These are phyloP conservation scores for Monosporascus cannonballus DNA, from an alignment of 2,329 filamentous ascomycete genomes.

Conservation along the genomic window DNA sequence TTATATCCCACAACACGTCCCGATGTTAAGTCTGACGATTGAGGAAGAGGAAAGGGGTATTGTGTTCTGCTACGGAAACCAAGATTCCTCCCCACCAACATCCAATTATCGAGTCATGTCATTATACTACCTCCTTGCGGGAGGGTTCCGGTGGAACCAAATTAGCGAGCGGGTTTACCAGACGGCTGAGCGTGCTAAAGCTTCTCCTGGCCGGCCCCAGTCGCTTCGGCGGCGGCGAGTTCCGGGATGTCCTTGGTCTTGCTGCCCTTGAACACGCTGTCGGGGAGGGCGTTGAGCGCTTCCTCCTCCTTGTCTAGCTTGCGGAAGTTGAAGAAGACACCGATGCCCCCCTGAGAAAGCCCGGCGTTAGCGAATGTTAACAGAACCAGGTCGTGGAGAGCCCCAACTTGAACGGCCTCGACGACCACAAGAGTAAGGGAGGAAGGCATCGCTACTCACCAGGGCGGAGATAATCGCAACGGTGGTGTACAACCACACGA, in stretches of 20 bases:
- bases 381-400: neutral
- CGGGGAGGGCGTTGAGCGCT: slow-evolving; percentile 52
- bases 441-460: neutral
- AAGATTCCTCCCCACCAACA: too few relatives aligned
- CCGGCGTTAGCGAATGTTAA: neutral
- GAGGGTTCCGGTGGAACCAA: too few relatives aligned
- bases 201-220: slow-evolving; percentile 19
- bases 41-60: too few relatives aligned
- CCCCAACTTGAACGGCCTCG: too few relatives aligned
- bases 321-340: slow-evolving; percentile 67
- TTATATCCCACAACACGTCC: too few relatives aligned
- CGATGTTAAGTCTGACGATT: too few relatives aligned
- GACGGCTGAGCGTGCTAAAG: slow-evolving; percentile 18
- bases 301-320: slow-evolving; percentile 60
- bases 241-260: slow-evolving; percentile 17
- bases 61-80: too few relatives aligned
- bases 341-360: slow-evolving; percentile 37
- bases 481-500: slow-evolving; percentile 68
- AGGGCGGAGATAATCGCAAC: slow-evolving; percentile 60
- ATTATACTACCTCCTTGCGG: too few relatives aligned
- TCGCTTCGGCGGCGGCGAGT: slow-evolving; percentile 15
- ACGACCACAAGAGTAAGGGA: neutral
- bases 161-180: slow-evolving; percentile 5
- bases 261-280: slow-evolving; percentile 25
- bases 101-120: too few relatives aligned